These are phyloP conservation scores for Saturnispora hagleri DNA, from an alignment of 805 yeast species.

Conservation along the genomic window DNA sequence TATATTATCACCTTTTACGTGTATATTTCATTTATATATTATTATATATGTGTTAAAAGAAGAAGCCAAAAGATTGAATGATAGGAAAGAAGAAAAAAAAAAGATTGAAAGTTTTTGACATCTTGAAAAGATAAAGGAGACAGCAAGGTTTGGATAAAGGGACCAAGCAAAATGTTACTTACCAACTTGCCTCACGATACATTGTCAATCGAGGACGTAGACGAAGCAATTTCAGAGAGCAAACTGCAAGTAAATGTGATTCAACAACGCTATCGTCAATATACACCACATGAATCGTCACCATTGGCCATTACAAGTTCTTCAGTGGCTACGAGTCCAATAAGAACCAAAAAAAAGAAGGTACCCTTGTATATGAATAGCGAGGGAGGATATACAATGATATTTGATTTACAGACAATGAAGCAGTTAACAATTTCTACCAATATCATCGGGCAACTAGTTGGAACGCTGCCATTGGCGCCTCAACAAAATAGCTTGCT, in stretches of 20 bases:
- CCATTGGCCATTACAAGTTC: conserved; percentile 8
- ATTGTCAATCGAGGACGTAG: not conserved
- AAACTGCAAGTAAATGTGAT: not conserved
- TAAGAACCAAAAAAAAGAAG: not conserved
- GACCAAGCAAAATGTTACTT: not conserved
- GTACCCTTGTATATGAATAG: not conserved
- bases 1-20: conserved; percentile 4
- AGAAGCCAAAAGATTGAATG: not conserved
- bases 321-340: not conserved
- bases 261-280: not conserved
- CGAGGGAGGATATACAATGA: conserved; percentile 23
- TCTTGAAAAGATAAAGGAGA: too few species aligned
- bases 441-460: conserved; percentile 67
- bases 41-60: conserved; percentile 1
- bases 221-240: not conserved
- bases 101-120: not conserved
- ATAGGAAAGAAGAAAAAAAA: not conserved
- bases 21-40: conserved; percentile 1
- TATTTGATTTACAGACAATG: conserved; percentile 51
- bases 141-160: too few species aligned
- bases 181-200: not conserved
- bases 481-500: conserved; percentile 89
- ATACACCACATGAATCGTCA: conserved; percentile 8
- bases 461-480: conserved; percentile 80
- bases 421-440: conserved; percentile 41